phyloP scores from a whole-genome alignment of 371 early-diverging fungal species.

The Mucor saturninus region DNA sequence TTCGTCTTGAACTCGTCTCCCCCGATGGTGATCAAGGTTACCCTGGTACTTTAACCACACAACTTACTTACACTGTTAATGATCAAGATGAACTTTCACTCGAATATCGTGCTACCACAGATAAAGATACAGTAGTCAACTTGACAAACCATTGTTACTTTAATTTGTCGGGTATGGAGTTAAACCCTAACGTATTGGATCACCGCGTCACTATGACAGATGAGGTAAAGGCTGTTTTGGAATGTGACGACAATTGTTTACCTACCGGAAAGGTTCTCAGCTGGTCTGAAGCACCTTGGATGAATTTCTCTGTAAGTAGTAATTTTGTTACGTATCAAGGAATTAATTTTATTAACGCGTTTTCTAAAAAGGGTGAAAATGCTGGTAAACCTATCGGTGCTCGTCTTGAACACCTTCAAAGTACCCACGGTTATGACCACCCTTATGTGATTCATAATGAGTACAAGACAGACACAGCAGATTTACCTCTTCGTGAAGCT shows the following conservation, averaged over 20 bases:
- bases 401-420: constrained; percentile 43
- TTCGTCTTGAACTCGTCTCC: constrained; percentile 50
- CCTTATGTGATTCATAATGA: constrained; percentile 60
- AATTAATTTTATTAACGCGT: background rate
- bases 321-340: background rate
- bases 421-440: constrained; percentile 65
- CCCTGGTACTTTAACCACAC: constrained; percentile 46
- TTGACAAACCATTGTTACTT: constrained; percentile 54
- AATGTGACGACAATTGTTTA: constrained; percentile 56
- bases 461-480: constrained; percentile 41
- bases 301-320: constrained; percentile 64
- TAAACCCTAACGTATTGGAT: constrained; percentile 46
- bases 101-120: constrained; percentile 43
- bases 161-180: constrained; percentile 55
- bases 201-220: constrained; percentile 57
- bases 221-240: constrained; percentile 55
- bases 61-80: constrained; percentile 49
- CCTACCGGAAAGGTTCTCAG: constrained; percentile 69
- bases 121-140: constrained; percentile 42
- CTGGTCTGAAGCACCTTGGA: constrained; percentile 42
- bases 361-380: constrained; percentile 31
- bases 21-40: constrained; percentile 54
- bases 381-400: constrained; percentile 49
- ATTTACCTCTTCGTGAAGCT: constrained; percentile 44
- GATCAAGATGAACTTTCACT: constrained; percentile 38